These are phyloP conservation scores for Cercophora samala DNA, from an alignment of 495 filamentous ascomycete genomes.

Conservation along the genomic window DNA sequence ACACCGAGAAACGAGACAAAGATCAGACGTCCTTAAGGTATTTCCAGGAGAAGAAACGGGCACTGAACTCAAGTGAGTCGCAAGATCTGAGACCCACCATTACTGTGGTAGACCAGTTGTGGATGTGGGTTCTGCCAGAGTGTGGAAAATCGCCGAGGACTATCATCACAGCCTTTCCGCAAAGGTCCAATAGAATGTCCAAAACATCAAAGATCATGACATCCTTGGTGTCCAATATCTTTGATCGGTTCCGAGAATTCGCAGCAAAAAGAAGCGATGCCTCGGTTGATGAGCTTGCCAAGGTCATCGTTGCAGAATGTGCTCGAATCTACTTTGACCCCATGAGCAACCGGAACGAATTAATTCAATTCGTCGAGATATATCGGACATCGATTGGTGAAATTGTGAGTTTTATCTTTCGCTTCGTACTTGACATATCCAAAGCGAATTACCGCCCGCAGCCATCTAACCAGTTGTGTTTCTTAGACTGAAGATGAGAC, in stretches of 20 bases:
- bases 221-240: not conserved
- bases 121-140: conserved; percentile 19
- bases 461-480: too few species aligned
- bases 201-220: not conserved
- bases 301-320: not conserved
- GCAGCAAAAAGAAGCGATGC: not conserved
- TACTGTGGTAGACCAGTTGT: conserved; percentile 27
- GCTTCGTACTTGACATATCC: too few species aligned
- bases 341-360: not conserved
- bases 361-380: not conserved
- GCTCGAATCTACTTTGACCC: not conserved
- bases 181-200: not conserved
- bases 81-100: conserved; percentile 8
- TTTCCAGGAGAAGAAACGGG: not conserved
- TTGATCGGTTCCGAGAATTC: not conserved
- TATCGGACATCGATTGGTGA: not conserved
- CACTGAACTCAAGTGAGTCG: not conserved
- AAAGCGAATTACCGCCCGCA: too few species aligned
- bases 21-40: conserved; percentile 20
- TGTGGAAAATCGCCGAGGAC: not conserved
- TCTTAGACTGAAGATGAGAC: too few species aligned
- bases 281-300: not conserved
- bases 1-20: conserved; percentile 22
- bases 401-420: not conserved
- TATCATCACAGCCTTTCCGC: not conserved